A percentile compares a stretch with the other conserved stretches of the same genome.
Evolutionary conservation across 164 flowering plant genomes (phyloP).

Genomic region (Magnolia sinica): DNA sequence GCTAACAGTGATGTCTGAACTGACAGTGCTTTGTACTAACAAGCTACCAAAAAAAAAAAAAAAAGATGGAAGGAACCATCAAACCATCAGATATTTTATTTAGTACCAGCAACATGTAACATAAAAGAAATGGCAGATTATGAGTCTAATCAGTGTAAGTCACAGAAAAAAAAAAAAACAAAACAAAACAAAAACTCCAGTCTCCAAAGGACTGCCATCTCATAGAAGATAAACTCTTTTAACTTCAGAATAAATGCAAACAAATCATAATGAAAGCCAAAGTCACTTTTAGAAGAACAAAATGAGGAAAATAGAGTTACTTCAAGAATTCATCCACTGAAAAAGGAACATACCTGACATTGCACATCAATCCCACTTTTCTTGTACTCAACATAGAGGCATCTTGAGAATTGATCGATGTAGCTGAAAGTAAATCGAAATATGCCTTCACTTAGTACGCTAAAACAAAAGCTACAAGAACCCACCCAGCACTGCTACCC

Average conservation of each 20-base stretch:
- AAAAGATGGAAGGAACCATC: no score
- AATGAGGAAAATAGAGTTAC: background rate
- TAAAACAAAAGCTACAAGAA: background rate
- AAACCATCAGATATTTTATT: no score
- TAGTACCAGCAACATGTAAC: no score
- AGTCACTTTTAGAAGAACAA: background rate
- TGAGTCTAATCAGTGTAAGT: background rate
- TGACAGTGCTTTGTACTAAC: no score
- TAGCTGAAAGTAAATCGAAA: slow-evolving; percentile 30
- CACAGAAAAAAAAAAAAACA: no score
- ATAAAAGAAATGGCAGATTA: background rate
- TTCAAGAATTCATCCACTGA: background rate
- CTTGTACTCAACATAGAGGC: slow-evolving; percentile 59
- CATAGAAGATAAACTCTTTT: background rate
- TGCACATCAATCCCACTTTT: slow-evolving; percentile 62
- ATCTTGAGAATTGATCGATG: slow-evolving; percentile 53
- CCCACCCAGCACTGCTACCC: background rate
- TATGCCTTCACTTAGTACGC: background rate
- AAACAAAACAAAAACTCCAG: no score
- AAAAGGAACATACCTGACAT: slow-evolving; percentile 54
- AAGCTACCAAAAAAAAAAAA: no score
- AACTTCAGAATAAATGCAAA: background rate
- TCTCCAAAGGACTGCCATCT: background rate
- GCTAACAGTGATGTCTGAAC: no score
- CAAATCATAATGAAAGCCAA: background rate